Percentiles rank a stretch among this genome's conserved stretches.
Conservation (phyloP, 257 asterid genomes). For the Knoxia roxburghii region DNA sequence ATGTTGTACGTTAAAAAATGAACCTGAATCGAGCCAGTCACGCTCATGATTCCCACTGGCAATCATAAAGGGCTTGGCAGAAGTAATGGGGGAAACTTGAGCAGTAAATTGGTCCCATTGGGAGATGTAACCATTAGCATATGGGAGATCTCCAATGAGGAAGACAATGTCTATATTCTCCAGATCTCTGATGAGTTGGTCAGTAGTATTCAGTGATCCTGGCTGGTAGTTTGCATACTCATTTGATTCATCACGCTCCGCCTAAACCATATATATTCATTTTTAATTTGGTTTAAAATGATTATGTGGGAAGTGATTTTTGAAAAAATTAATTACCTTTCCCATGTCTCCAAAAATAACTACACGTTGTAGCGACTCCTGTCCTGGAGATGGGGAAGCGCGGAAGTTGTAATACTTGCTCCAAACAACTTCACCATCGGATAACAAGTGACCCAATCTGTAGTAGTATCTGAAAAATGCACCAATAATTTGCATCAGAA, state of each 20-base stretch:
- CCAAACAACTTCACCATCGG: conserved; percentile 60
- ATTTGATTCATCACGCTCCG: conserved; percentile 89
- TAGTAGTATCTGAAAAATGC: conserved; percentile 57
- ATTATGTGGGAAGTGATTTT: neutral
- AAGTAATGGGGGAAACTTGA: conserved; percentile 77
- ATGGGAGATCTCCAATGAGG: conserved; percentile 49
- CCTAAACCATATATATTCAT: too few relatives aligned
- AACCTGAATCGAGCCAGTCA: conserved; percentile 37
- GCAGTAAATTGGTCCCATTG: conserved; percentile 97
- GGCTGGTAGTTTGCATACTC: conserved; percentile 82
- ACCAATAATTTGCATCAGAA: too few relatives aligned
- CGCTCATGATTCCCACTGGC: conserved; percentile 63
- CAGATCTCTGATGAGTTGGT: conserved; percentile 65
- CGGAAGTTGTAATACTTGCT: conserved; percentile 61
- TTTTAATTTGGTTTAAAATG: too few relatives aligned
- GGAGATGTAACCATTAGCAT: conserved; percentile 47
- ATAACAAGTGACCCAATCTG: conserved; percentile 58
- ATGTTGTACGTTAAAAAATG: conserved; percentile 32
- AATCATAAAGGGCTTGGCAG: conserved; percentile 74
- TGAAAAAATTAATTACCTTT: conserved; percentile 50
- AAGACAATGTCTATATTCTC: conserved; percentile 43
- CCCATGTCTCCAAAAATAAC: conserved; percentile 95
- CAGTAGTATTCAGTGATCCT: conserved; percentile 78
- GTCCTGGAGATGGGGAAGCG: conserved; percentile 87
- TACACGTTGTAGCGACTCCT: conserved; percentile 75